Evolutionary conservation across 371 early-diverging fungal species (phyloP).

Genomic region (Haplosporangium sp.): DNA sequence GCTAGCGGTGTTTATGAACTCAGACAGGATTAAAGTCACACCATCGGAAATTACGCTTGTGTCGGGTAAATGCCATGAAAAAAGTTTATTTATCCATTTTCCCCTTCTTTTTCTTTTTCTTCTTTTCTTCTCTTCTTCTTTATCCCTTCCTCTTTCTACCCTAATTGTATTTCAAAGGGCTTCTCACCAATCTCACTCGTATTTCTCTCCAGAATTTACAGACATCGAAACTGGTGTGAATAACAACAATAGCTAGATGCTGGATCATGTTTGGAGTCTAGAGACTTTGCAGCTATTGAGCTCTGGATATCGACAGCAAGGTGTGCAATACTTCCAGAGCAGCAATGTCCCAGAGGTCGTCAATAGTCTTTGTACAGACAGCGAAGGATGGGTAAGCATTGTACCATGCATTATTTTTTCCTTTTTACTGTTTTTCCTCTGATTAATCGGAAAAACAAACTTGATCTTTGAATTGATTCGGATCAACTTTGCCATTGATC

Average conservation of each 20-base stretch:
- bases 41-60: too few species aligned
- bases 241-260: neutral
- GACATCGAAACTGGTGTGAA: neutral
- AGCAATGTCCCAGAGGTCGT: neutral
- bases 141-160: neutral
- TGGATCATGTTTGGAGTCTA: neutral
- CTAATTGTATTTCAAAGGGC: too few species aligned
- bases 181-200: neutral
- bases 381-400: slow-evolving; percentile 20
- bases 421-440: neutral
- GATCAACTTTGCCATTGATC: neutral
- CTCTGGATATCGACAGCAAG: neutral
- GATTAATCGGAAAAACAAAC: slow-evolving; percentile 4
- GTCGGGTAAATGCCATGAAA: too few species aligned
- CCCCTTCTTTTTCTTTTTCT: neutral
- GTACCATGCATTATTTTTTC: neutral
- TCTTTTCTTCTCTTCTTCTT: neutral
- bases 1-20: too few species aligned
- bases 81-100: neutral
- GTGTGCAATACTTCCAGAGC: neutral
- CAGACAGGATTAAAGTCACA: too few species aligned
- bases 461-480: neutral
- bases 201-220: neutral
- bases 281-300: neutral
- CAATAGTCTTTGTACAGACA: slow-evolving; percentile 9